Conservation (phyloP, 2,329 filamentous ascomycete species). For the Penicillium sp. region DNA sequence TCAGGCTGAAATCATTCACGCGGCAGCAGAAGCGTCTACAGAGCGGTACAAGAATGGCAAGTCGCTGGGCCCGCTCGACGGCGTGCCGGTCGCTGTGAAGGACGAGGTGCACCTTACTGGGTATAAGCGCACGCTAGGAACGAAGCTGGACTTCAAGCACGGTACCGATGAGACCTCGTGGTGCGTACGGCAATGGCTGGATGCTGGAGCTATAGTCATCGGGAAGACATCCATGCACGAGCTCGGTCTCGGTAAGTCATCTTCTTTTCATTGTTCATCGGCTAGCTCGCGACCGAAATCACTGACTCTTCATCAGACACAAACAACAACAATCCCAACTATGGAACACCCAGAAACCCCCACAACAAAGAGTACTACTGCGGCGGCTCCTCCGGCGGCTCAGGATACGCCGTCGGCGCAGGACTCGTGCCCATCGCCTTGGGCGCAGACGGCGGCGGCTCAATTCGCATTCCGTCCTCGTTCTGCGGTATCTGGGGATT, state of each 20-base stretch:
- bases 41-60: slow-evolving; percentile 65
- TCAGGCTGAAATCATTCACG: slow-evolving; percentile 59
- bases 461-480: slow-evolving; percentile 66
- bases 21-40: slow-evolving; percentile 69
- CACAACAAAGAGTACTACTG: slow-evolving; percentile 73
- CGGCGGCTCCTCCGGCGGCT: slow-evolving; percentile 76
- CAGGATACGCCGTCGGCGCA: slow-evolving; percentile 64
- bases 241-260: slow-evolving; percentile 60
- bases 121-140: slow-evolving; percentile 64
- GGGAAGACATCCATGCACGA: slow-evolving; percentile 80
- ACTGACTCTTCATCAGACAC: slow-evolving; percentile 52
- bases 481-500: slow-evolving; percentile 81
- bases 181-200: slow-evolving; percentile 67
- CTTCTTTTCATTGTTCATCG: background rate
- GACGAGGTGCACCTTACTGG: slow-evolving; percentile 72
- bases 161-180: slow-evolving; percentile 58
- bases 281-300: background rate
- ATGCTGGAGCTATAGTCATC: slow-evolving; percentile 69
- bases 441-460: slow-evolving; percentile 73
- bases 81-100: slow-evolving; percentile 78
- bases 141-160: slow-evolving; percentile 56
- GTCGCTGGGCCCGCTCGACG: slow-evolving; percentile 68
- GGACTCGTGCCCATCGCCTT: slow-evolving; percentile 70
- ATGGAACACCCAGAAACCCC: slow-evolving; percentile 73
- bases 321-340: slow-evolving; percentile 74